Conservation (phyloP, 192 early-diverging fungal species). For the Funneliformis geosporum region DNA sequence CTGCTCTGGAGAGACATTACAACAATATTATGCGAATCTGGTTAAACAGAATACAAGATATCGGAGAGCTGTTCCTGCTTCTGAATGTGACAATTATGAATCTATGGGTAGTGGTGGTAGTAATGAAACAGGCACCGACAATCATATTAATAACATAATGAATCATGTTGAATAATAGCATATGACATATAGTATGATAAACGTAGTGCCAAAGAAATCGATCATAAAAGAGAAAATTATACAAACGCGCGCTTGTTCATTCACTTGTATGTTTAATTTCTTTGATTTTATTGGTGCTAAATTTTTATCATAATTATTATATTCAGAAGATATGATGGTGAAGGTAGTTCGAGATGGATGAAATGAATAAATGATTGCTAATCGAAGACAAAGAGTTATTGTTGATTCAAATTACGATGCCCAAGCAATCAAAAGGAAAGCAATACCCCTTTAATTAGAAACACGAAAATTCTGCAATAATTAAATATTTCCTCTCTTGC, state of each 20-base stretch:
- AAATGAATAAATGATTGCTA: background rate
- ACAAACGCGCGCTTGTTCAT: background rate
- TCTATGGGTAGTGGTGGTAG: background rate
- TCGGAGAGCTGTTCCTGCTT: background rate
- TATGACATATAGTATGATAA: background rate
- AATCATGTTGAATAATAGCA: background rate
- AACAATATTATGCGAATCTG: slow-evolving; percentile 91
- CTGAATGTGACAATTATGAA: background rate
- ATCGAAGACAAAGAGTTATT: background rate
- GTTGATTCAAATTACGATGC: background rate
- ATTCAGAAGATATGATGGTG: background rate
- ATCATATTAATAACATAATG: background rate
- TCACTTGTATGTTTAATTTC: background rate
- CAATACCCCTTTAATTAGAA: background rate
- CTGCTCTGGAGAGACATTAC: slow-evolving; percentile 74
- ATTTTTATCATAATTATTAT: background rate
- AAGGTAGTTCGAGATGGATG: background rate
- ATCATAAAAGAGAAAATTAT: no score
- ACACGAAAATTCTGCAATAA: background rate
- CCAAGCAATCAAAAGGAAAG: background rate
- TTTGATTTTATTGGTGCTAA: background rate
- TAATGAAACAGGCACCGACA: background rate
- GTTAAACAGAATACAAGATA: slow-evolving; percentile 63
- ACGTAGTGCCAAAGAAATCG: background rate
- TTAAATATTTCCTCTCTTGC: background rate